Conservation (phyloP, 331 rosid genomes). For the Telfairia occidentalis region DNA sequence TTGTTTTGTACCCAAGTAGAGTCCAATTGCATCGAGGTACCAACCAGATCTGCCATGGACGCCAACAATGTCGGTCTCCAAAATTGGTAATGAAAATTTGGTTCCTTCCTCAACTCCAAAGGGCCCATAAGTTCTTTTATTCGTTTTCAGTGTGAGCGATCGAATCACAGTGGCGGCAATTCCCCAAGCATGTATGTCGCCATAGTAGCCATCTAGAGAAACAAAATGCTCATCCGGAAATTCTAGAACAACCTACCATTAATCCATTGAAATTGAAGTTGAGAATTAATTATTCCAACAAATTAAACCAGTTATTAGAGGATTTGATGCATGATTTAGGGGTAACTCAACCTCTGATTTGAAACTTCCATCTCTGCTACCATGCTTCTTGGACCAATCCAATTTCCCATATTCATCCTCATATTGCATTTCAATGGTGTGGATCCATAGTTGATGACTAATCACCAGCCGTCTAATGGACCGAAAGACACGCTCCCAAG, state of each 20-base stretch:
- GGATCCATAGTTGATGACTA: not conserved
- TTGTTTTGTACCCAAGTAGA: not conserved
- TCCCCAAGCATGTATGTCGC: not conserved
- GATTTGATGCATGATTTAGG: no score
- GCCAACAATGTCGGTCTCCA: not conserved
- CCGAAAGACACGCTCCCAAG: not conserved
- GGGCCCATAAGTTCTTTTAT: not conserved
- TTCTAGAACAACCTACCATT: not conserved
- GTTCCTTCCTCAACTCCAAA: conserved; percentile 4
- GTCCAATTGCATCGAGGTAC: conserved; percentile 3
- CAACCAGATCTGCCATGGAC: conserved; percentile 3
- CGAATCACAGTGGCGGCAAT: not conserved
- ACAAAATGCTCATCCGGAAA: conserved; percentile 1
- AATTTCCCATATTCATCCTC: not conserved
- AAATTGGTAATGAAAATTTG: not conserved
- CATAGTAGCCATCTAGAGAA: conserved; percentile 2
- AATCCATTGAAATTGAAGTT: not conserved
- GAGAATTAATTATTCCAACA: not conserved
- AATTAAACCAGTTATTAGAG: not conserved
- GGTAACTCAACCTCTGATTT: not conserved
- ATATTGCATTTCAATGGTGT: not conserved
- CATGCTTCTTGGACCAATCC: not conserved
- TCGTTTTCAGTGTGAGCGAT: not conserved
- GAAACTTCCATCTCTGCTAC: not conserved
- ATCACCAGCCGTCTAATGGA: not conserved